Percentiles rank a stretch among this genome's conserved stretches.
phyloP scores from a whole-genome alignment of 805 yeast genomes.

The Myxozyma sirexii region DNA sequence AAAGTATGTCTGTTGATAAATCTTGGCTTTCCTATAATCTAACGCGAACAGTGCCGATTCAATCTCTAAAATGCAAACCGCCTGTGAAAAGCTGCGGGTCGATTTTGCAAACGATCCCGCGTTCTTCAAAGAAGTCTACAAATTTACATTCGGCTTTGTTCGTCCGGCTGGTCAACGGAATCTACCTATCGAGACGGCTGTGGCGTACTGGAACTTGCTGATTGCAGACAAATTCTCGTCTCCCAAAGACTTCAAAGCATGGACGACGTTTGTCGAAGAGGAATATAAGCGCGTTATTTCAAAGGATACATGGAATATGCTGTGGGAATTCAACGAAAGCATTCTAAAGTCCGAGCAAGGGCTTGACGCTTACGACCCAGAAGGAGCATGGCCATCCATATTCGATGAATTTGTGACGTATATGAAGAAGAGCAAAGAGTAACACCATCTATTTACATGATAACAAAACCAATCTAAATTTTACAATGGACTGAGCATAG shows the following conservation, averaged over 20 bases:
- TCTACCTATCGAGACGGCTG: constrained; percentile 62
- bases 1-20: constrained; percentile 20
- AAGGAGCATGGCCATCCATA: constrained; percentile 89
- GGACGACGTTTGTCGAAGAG: constrained; percentile 59
- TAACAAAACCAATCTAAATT: no score
- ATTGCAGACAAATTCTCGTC: constrained; percentile 47
- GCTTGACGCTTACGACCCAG: constrained; percentile 68
- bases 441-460: no score
- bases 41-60: constrained; percentile 35
- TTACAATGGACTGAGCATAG: no score
- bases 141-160: constrained; percentile 68
- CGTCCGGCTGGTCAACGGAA: constrained; percentile 62
- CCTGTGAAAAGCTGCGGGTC: constrained; percentile 43
- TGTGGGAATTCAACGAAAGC: constrained; percentile 60
- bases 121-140: constrained; percentile 63
- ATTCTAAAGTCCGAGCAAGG: constrained; percentile 50
- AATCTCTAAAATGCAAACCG: constrained; percentile 52
- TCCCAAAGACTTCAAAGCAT: constrained; percentile 41
- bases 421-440: constrained; percentile 5
- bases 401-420: constrained; percentile 81
- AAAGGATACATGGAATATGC: constrained; percentile 85
- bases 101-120: constrained; percentile 45
- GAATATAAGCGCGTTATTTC: constrained; percentile 55
- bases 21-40: no score
- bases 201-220: constrained; percentile 76